Evolutionary conservation across 2,329 filamentous ascomycete genomes (phyloP).

Genomic region (Curvularia eragrostidis): DNA sequence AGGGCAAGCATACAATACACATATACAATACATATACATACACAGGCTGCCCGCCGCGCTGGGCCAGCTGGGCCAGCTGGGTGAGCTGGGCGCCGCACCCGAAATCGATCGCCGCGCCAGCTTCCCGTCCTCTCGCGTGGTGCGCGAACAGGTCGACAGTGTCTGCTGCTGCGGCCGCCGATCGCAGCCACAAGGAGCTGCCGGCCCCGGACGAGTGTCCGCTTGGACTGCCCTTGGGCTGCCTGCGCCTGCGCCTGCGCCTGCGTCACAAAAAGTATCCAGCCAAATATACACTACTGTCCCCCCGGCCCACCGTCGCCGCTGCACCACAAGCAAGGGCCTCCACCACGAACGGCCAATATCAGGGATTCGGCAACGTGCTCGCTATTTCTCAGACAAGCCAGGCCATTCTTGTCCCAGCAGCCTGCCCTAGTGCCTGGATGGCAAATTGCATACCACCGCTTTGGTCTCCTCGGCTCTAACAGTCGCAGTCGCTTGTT

Average conservation of each 20-base stretch:
- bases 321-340: constrained; percentile 12
- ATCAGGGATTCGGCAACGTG: constrained; percentile 20
- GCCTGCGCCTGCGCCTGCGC: neutral
- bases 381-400: constrained; percentile 17
- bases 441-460: constrained; percentile 3
- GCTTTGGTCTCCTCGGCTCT: neutral
- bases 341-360: constrained; percentile 14
- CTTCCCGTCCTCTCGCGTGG: constrained; percentile 14
- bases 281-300: neutral
- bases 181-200: constrained; percentile 10
- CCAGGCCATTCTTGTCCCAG: constrained; percentile 11
- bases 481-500: constrained; percentile 1
- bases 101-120: constrained; percentile 16
- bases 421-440: constrained; percentile 1
- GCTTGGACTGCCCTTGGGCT: constrained; percentile 13
- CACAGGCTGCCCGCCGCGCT: too few relatives aligned
- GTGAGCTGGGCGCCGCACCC: constrained; percentile 5
- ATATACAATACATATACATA: too few relatives aligned
- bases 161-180: constrained; percentile 4
- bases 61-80: constrained; percentile 1
- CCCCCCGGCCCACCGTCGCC: constrained; percentile 1
- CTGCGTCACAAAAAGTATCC: constrained; percentile 14
- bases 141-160: neutral
- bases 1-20: too few relatives aligned
- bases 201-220: constrained; percentile 1